Evolutionary conservation across 1,284 basidiomycete genomes (phyloP), one percentile per base, ranked within the genome.

Genomic region (Coniferiporia sulphurascens): DNA sequence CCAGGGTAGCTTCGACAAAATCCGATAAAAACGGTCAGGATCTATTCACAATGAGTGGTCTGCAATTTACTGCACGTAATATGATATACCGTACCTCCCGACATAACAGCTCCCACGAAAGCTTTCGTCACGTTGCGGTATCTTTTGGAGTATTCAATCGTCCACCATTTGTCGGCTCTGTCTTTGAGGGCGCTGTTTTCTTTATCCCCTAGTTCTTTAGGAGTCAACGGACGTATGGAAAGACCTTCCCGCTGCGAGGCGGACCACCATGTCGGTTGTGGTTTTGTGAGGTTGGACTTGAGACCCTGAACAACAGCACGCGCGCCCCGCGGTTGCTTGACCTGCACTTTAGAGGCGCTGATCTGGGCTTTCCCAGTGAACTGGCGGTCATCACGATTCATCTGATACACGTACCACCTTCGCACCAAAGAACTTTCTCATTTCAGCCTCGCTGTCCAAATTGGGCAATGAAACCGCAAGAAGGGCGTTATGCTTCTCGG

Each of bases 351-450:
- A 1, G 73, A 68, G 3, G 74, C 52, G 35, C 58, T 62, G 43
- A 22, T 68, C 65, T 6, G 72, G 58, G 71, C 62, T 1, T 65
- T 66, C 1, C 72, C 56, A 4, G 66, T 55, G 2, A 64, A 54
- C 4, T 21, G 4, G 27, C 8, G 50, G 27, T 50, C n/a, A 13
- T 65, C 43, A n/a, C 27, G 10, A 27, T 17, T 1, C 10, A 17
- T 5, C 27, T 27, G 17, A 45, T 27, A 83, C 79, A 61, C 84
- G 76, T 13, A 96, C 82, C 56, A 96, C 93, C 69, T 88, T 91
- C 6, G 91, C 83, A 1, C 95, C 95, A 67, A 98, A 98, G 79
- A 97, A 95, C 63, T 85, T 88, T 59, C 89, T 86, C 72, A 97
- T 82, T 71, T 98, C 95, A 0, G 87, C 86, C 59, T 95, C 93